Conservation (phyloP, 106 monocot genomes). For the Dioscorea alata region DNA sequence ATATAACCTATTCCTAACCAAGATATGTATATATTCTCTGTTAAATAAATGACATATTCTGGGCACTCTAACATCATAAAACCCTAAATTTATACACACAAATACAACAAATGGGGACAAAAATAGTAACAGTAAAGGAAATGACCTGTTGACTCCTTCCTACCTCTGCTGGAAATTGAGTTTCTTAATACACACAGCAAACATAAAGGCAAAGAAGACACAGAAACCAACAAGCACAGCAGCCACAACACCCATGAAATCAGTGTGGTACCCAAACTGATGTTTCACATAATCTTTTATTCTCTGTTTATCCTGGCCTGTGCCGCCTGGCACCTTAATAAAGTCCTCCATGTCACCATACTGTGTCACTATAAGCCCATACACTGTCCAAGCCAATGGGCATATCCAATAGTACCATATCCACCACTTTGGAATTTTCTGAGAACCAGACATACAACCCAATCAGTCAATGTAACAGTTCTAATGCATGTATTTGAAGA, state of each 20-base stretch:
- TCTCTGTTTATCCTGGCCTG: constrained; percentile 2
- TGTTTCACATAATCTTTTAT: constrained; percentile 20
- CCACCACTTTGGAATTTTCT: constrained; percentile 96
- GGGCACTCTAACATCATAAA: too few relatives aligned
- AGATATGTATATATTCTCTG: too few relatives aligned
- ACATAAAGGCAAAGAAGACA: background rate
- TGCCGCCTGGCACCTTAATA: constrained; percentile 55
- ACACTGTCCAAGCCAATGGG: constrained; percentile 89
- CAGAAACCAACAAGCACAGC: background rate
- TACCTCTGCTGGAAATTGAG: background rate
- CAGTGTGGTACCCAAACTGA: background rate
- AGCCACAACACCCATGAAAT: constrained; percentile 1
- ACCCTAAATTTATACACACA: too few relatives aligned
- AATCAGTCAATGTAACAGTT: background rate
- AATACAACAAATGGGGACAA: too few relatives aligned
- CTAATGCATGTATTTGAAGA: background rate
- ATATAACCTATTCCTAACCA: too few relatives aligned
- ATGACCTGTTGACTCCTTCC: background rate
- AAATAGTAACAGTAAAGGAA: too few relatives aligned
- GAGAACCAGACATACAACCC: constrained; percentile 12
- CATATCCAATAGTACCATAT: constrained; percentile 98
- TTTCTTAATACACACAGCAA: background rate
- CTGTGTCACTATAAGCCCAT: constrained; percentile 70
- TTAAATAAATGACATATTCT: too few relatives aligned
- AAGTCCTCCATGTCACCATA: constrained; percentile 54